Base-by-base conservation (phyloP, 1,284 basidiomycete species). In the Mycosarcoma maydis region DNA sequence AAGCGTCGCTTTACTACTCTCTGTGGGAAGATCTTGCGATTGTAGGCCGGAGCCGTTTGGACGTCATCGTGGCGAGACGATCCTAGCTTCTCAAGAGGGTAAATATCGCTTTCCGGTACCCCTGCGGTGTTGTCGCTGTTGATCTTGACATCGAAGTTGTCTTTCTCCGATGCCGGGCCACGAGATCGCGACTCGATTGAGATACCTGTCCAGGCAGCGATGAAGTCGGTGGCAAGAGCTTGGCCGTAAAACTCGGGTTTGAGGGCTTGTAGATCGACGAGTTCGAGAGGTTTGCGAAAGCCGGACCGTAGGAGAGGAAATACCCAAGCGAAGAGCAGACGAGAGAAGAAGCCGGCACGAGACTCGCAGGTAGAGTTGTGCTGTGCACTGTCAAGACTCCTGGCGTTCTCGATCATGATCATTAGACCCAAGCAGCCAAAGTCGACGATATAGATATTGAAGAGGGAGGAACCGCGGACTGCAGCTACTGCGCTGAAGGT, bases 261-360 rank as follows among this genome's bases (percentile, higher is more conserved):
- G 33, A 75, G 60, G 3, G 39, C 16, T 26, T 75, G 67, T 19
- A 75, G 54, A 22, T 74, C 64, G 3, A 52, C 38, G 42, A 74
- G 44, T 19, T 59, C 39, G 22, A 75, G 53, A 2, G 72, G 72
- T 17, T 30, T 41, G 23, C 60, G 61, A 50, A 32, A 64, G 23
- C 73, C 73, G 7, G 11, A 47, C 49, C 53, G 72, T 13, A 75
- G 43, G 17, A 72, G 30, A 7, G 72, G 66, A 20, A 65, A 26
- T 9, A 72, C 61, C 73, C 73, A 75, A 16, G 52, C 16, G 47
- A 75, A 75, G 38, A 65, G 29, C 22, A 75, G 55, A 8, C 58
- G 53, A 11, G 71, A 73, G 33, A 73, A 49, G 64, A 75, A 75
- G 51, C 49, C 59, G 10, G 73, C 73, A 8, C 70, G 47, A 16